These are phyloP conservation scores for Botrytis hyacinthi DNA, from an alignment of 2,329 filamentous ascomycete species.

Conservation along the genomic window DNA sequence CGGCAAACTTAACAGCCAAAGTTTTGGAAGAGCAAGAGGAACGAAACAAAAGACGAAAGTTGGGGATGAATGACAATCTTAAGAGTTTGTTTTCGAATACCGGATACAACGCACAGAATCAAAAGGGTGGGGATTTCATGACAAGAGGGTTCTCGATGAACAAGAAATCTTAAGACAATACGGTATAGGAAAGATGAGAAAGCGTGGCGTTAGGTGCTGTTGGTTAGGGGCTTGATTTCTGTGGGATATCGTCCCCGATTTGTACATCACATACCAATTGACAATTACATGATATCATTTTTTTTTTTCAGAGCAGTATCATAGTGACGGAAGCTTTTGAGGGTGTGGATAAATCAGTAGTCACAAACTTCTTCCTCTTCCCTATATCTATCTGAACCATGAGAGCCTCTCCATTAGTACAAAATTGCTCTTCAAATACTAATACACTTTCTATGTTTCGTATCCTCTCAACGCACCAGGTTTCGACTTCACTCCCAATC, in stretches of 20 bases:
- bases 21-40: constrained; percentile 86
- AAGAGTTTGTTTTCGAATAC: constrained; percentile 52
- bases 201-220: neutral
- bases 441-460: neutral
- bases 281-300: neutral
- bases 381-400: neutral
- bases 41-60: constrained; percentile 73
- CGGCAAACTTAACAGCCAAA: constrained; percentile 79
- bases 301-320: neutral
- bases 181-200: neutral
- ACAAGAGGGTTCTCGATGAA: constrained; percentile 55
- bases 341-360: neutral
- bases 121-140: constrained; percentile 53
- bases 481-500: neutral
- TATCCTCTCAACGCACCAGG: neutral
- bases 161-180: constrained; percentile 33
- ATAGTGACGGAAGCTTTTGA: neutral
- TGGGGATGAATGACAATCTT: constrained; percentile 56
- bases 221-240: neutral
- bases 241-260: neutral
- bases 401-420: neutral
- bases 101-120: constrained; percentile 42
- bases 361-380: neutral
- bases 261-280: neutral
- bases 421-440: neutral